Base-by-base conservation (phyloP, 352 stramenopile species). In the Phytophthora sp. region DNA sequence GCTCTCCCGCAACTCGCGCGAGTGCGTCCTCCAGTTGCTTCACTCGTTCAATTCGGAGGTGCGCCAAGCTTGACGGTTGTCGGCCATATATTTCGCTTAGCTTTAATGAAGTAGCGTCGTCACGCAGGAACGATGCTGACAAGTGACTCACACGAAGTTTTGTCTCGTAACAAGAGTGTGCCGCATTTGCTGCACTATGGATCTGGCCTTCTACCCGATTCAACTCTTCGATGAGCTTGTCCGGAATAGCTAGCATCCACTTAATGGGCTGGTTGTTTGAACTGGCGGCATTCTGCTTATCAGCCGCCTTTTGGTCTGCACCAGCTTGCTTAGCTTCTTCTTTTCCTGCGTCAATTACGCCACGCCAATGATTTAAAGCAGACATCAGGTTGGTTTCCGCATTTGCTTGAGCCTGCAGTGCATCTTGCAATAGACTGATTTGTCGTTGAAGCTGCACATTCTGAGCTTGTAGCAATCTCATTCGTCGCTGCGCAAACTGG, bases 361-460 rank as follows among this genome's bases (percentile, higher is more conserved):
- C 49, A 2, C 69, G 74, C 77, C 77, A 84, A 32, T 75, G 61
- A 4, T 68, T 62, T 1, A 88, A 57, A 12, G 64, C 65, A 26
- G 56, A 69, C 23, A 79, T 38, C 1, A 88, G 43, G 50, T 60
- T 78, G 7, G 68, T 55, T 52, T 82, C 75, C 2, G 64, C 55
- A 28, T 74, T 69, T n/a, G 84, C 61, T 10, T 52, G 72, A 2
- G 61, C 68, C 2, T 50, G 24, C 13, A 80, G 49, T 1, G 76
- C 74, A 32, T 79, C 65, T 43, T 88, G 72, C 2, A 87, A 42
- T 10, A 90, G 20, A 4, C 43, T 42, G 23, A 90, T 38, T 45
- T 90, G 76, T 7, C 81, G 71, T 38, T 81, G 74, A 4, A 90
- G 74, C 52, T 90, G 81, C 24, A 87, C n/a, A 42, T 90, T 88